phyloP scores from a whole-genome alignment of 495 filamentous ascomycete genomes.

The Durotheca rogersii region DNA sequence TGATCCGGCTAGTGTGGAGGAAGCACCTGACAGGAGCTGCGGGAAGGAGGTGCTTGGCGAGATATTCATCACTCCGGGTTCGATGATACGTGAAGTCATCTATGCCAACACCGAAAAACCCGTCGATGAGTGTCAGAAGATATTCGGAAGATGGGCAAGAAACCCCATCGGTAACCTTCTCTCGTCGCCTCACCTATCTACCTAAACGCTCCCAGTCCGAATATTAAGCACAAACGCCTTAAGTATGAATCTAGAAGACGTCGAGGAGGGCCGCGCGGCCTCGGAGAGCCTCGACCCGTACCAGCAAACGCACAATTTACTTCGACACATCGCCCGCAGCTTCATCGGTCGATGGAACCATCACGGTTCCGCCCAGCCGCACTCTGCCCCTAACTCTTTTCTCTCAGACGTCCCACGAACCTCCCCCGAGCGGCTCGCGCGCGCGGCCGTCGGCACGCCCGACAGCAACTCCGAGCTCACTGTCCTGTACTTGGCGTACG shows the following conservation, averaged over 20 bases:
- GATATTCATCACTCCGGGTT: too few relatives aligned
- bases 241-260: slow-evolving; percentile 14
- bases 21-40: neutral
- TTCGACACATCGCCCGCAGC: slow-evolving; percentile 13
- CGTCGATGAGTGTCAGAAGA: too few relatives aligned
- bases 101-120: too few relatives aligned
- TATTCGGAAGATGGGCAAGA: too few relatives aligned
- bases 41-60: too few relatives aligned
- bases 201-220: neutral
- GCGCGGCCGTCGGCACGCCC: slow-evolving; percentile 20
- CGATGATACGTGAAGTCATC: too few relatives aligned
- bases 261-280: slow-evolving; percentile 13
- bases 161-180: too few relatives aligned
- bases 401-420: slow-evolving; percentile 28
- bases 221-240: neutral
- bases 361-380: neutral
- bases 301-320: slow-evolving; percentile 17
- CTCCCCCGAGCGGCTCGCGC: slow-evolving; percentile 31
- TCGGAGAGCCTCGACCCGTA: slow-evolving; percentile 1
- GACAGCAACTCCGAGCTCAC: slow-evolving; percentile 41
- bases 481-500: slow-evolving; percentile 91
- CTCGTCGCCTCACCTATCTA: too few relatives aligned
- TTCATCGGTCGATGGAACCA: slow-evolving; percentile 15
- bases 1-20: neutral
- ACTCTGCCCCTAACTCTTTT: slow-evolving; percentile 12